These are phyloP conservation scores for Dichotomopilus funicola DNA, from an alignment of 2,329 filamentous ascomycete species.

Conservation along the genomic window DNA sequence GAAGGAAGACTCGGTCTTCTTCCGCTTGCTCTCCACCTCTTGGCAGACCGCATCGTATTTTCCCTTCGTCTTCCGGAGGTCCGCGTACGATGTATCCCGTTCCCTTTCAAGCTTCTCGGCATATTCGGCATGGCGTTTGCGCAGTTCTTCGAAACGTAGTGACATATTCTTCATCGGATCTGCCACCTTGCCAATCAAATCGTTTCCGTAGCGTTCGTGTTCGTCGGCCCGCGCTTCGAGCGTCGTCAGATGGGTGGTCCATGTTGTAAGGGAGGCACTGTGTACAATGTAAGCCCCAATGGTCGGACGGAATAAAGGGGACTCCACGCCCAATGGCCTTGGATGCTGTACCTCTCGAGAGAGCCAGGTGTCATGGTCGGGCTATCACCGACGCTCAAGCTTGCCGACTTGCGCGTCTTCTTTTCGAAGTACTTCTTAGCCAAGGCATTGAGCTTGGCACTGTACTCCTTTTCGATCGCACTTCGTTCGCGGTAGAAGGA, in stretches of 20 bases:
- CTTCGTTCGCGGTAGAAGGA: slow-evolving; percentile 95
- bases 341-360: slow-evolving; percentile 62
- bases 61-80: slow-evolving; percentile 82
- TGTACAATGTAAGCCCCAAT: slow-evolving; percentile 7
- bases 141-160: slow-evolving; percentile 77
- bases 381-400: slow-evolving; percentile 86
- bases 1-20: slow-evolving; percentile 91
- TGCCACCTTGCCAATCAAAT: slow-evolving; percentile 72
- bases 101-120: slow-evolving; percentile 85
- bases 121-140: slow-evolving; percentile 86
- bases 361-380: slow-evolving; percentile 91
- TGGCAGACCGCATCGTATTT: slow-evolving; percentile 93
- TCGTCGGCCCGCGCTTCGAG: slow-evolving; percentile 82
- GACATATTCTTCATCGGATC: slow-evolving; percentile 76
- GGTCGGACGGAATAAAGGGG: neutral
- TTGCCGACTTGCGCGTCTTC: slow-evolving; percentile 84
- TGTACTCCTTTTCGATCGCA: slow-evolving; percentile 94
- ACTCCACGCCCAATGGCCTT: neutral
- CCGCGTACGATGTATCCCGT: slow-evolving; percentile 73
- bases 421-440: slow-evolving; percentile 95
- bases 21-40: slow-evolving; percentile 88
- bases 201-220: slow-evolving; percentile 76
- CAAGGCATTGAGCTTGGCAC: slow-evolving; percentile 74
- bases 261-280: slow-evolving; percentile 91
- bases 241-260: slow-evolving; percentile 87